Evolutionary conservation across 176 grass and related monocot genomes (phyloP).

Genomic region (Echinochloa phyllopogon): DNA sequence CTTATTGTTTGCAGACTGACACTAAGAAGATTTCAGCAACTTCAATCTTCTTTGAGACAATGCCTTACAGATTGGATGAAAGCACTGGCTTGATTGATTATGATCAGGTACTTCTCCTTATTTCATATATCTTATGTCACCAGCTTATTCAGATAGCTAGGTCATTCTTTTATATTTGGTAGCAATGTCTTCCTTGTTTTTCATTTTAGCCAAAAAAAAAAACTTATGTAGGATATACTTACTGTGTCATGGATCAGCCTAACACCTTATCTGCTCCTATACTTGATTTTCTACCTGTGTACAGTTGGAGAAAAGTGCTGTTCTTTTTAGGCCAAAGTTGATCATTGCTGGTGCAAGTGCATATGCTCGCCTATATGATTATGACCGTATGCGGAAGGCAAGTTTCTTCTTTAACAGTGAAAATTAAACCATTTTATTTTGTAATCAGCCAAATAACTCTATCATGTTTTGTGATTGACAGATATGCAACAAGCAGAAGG

Average conservation of each 20-base stretch:
- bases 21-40: constrained; percentile 99
- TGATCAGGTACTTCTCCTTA: constrained; percentile 67
- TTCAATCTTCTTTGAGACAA: constrained; percentile 99
- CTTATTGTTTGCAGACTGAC: constrained; percentile 80
- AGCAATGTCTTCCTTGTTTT: constrained; percentile 12
- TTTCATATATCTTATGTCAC: constrained; percentile 21
- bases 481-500: constrained; percentile 99
- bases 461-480: constrained; percentile 45
- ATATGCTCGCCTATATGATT: constrained; percentile 96
- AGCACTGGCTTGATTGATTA: constrained; percentile 99
- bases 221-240: constrained; percentile 37
- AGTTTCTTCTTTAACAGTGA: constrained; percentile 37
- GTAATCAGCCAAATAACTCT: constrained; percentile 35
- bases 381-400: constrained; percentile 86
- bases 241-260: constrained; percentile 27
- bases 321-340: constrained; percentile 93
- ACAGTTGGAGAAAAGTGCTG: constrained; percentile 92
- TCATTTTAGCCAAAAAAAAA: constrained; percentile 11
- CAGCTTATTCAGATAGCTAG: neutral
- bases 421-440: constrained; percentile 12
- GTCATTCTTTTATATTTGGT: constrained; percentile 8
- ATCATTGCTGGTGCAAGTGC: constrained; percentile 98
- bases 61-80: constrained; percentile 98
- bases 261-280: constrained; percentile 30
- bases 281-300: constrained; percentile 44